Evolutionary conservation across 176 grass and related monocot species (phyloP).

Genomic region (Areca catechu): DNA sequence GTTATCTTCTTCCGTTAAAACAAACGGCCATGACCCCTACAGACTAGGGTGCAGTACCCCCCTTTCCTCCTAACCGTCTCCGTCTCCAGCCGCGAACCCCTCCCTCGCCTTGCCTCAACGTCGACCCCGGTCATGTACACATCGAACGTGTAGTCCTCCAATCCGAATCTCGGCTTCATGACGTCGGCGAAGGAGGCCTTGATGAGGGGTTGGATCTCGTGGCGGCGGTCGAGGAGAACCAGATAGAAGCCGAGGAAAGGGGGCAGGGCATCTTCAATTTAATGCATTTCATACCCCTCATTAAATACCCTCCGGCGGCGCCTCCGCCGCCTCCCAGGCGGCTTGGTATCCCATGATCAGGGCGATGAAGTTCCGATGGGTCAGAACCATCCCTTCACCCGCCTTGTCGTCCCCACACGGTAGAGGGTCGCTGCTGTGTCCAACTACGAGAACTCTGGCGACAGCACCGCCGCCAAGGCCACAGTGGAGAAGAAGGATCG

Average conservation of each 20-base stretch:
- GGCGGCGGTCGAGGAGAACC: conserved; percentile 23
- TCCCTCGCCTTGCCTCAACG: too few relatives aligned
- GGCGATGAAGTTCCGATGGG: conserved; percentile 67
- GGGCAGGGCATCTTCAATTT: too few relatives aligned
- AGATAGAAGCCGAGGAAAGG: too few relatives aligned
- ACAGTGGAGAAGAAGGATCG: conserved; percentile 13
- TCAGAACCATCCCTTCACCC: conserved; percentile 57
- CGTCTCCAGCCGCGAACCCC: too few relatives aligned
- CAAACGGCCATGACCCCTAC: too few relatives aligned
- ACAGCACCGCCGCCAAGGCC: neutral
- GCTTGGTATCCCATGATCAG: conserved; percentile 13
- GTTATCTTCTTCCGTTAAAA: too few relatives aligned
- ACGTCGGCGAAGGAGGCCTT: conserved; percentile 44
- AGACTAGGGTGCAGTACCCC: too few relatives aligned
- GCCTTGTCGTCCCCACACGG: conserved; percentile 74
- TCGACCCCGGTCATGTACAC: conserved; percentile 46
- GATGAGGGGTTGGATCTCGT: conserved; percentile 22
- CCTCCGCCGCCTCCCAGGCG: conserved; percentile 16
- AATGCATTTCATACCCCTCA: too few relatives aligned
- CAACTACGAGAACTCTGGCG: conserved; percentile 50
- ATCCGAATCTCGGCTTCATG: conserved; percentile 40
- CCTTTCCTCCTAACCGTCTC: too few relatives aligned
- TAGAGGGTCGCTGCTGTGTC: conserved; percentile 64
- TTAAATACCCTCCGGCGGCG: conserved; percentile 13
- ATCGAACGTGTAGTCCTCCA: conserved; percentile 60